Evolutionary conservation across 2,329 filamentous ascomycete species (phyloP).

Genomic region (Diaporthe sp.): DNA sequence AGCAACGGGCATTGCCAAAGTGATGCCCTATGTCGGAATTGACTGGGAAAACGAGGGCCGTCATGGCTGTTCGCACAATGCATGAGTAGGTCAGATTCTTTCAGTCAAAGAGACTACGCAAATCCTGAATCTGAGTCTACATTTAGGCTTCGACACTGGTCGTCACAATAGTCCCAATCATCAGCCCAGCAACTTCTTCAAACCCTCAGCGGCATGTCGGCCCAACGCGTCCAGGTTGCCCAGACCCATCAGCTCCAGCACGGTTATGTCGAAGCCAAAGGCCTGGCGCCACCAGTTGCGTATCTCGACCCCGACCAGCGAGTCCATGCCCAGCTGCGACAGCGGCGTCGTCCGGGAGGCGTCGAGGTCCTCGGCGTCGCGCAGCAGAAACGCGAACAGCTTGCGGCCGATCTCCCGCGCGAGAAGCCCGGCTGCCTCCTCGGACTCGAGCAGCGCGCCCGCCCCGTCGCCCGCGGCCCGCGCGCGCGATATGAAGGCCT

Average conservation of each 20-base stretch:
- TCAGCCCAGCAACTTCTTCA: not conserved
- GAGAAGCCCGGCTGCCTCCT: not conserved
- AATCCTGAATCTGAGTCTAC: no score
- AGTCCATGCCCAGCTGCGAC: conserved; percentile 32
- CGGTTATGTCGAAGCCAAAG: not conserved
- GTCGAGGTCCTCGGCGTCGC: conserved; percentile 16
- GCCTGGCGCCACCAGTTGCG: conserved; percentile 38
- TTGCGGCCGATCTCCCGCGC: conserved; percentile 14
- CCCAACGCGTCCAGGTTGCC: not conserved
- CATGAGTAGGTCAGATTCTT: no score
- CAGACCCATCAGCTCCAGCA: not conserved
- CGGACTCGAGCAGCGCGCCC: not conserved
- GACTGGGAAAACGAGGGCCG: no score
- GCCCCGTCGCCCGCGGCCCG: not conserved
- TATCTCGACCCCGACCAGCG: conserved; percentile 31
- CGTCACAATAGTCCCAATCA: no score
- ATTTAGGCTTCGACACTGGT: no score
- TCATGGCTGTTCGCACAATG: no score
- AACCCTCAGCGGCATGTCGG: not conserved
- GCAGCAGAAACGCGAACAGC: conserved; percentile 28
- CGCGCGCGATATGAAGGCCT: conserved; percentile 1
- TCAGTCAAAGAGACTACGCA: no score
- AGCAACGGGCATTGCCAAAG: no score
- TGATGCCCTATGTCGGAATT: no score
- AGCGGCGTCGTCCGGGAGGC: conserved; percentile 22